These are phyloP conservation scores for Pyrrhoderma noxium DNA, from an alignment of 1,284 basidiomycete species.

Conservation along the genomic window DNA sequence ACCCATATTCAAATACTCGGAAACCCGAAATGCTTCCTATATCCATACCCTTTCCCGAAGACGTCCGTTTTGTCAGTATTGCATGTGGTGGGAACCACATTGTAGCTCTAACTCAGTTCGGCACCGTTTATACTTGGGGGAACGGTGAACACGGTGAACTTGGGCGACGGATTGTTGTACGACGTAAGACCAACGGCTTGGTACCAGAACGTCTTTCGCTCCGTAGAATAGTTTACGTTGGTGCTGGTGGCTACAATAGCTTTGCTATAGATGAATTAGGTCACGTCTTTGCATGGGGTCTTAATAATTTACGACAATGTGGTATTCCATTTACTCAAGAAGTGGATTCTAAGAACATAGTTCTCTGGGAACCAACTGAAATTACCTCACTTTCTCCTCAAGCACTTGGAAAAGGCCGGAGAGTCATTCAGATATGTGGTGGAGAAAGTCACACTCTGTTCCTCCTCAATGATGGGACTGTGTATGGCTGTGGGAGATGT, in stretches of 20 bases:
- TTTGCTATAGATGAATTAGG: conserved; percentile 49
- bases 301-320: conserved; percentile 48
- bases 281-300: conserved; percentile 50
- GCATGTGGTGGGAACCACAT: conserved; percentile 53
- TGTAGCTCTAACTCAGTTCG: conserved; percentile 45
- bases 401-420: conserved; percentile 33
- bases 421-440: conserved; percentile 34
- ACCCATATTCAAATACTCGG: conserved; percentile 27
- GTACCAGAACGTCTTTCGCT: conserved; percentile 42
- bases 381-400: conserved; percentile 39
- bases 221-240: conserved; percentile 44
- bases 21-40: conserved; percentile 35
- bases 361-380: conserved; percentile 38
- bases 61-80: conserved; percentile 33
- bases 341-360: conserved; percentile 26
- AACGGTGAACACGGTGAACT: conserved; percentile 49
- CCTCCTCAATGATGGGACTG: conserved; percentile 48
- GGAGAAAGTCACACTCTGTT: conserved; percentile 53
- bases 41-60: conserved; percentile 31
- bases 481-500: conserved; percentile 42
- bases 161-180: conserved; percentile 42
- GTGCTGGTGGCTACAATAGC: conserved; percentile 46
- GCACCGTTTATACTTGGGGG: conserved; percentile 52
- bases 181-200: conserved; percentile 44
- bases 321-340: conserved; percentile 35